Base-by-base conservation (phyloP, 352 stramenopile genomes). In the Phytophthora palmivora region DNA sequence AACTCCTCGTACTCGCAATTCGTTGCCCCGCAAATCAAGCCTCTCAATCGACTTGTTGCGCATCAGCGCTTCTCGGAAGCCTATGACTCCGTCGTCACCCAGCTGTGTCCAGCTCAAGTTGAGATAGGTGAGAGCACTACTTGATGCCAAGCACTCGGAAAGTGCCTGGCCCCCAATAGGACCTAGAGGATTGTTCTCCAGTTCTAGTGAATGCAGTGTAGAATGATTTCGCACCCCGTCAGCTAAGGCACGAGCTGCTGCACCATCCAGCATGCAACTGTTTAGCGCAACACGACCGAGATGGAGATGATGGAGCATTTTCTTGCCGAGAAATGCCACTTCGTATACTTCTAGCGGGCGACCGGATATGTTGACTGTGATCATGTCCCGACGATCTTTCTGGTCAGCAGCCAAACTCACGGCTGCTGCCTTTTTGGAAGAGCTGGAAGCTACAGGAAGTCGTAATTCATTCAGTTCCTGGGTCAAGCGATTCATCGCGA, bases 91-190 rank as follows among this genome's bases (percentile, higher is more conserved):
- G 26, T 81, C 83, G 24, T 94, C 78, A 22, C 81, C 78, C 16
- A 94, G 72, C 12, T 77, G 58, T 39, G 90, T 91, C 82, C 82
- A 94, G 69, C 85, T 94, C 41, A 94, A 65, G 46, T 94, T 94
- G 4, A 94, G 64, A 36, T 70, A 78, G 5, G 66, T 88, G 9
- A 94, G 65, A 21, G 80, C 83, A 18, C 16, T 55, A 49, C 89
- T 94, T 60, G 68, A 80, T 24, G 74, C 61, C 19, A 94, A 67
- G 41, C 73, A 87, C 55, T 92, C 85, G 7, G 63, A 66, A 54
- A 94, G 72, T 12, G 82, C 82, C 4, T 68, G 58, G 3, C 85
- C 85, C 2, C 85, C 82, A 15, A 67, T 55, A 7, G 69, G 53
- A 2, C 78, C 68, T 2, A 94, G 61, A 0, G 50, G 26, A 53